phyloP scores from a whole-genome alignment of 306 rosid genomes.

The Medicago truncatula region MtrunA17r5.0-ANR NC_053042.1:36778501-36779000 shows the following conservation, averaged over 20 bases:
- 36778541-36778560: too few relatives aligned
- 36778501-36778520: too few relatives aligned
- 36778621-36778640: background rate
- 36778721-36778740: background rate
- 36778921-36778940: background rate
- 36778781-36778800: background rate
- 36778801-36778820: background rate
- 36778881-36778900: too few relatives aligned
- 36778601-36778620: background rate
- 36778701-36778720: background rate
- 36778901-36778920: background rate
- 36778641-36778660: too few relatives aligned
- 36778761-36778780: background rate
- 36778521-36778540: too few relatives aligned
- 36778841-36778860: background rate
- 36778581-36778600: too few relatives aligned
- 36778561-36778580: too few relatives aligned
- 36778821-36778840: background rate
- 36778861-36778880: too few relatives aligned
- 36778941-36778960: background rate
- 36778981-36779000: conserved; percentile 29
- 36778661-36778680: background rate
- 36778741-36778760: background rate
- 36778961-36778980: background rate
- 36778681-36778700: background rate